phyloP scores from a whole-genome alignment of 2,329 filamentous ascomycete species.

The Grosmannia penicillata region DNA sequence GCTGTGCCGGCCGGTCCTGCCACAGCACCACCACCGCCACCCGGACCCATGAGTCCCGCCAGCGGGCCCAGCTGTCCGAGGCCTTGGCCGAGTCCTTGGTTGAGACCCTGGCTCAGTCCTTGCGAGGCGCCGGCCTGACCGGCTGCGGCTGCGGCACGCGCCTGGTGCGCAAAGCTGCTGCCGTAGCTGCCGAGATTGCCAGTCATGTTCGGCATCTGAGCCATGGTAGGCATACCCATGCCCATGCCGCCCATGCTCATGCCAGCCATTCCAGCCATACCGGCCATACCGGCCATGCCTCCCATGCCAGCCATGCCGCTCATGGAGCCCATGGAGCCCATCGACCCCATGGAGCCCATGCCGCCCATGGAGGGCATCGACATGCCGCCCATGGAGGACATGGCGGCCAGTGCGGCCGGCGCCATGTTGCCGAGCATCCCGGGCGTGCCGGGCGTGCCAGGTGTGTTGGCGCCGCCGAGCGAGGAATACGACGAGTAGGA shows the following conservation, averaged over 20 bases:
- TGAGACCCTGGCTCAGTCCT: too few relatives aligned
- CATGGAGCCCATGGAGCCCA: neutral
- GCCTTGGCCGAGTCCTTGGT: too few relatives aligned
- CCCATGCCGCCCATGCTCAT: neutral
- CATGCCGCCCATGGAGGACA: neutral
- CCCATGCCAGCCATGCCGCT: neutral
- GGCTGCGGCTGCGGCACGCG: neutral
- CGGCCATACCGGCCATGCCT: too few relatives aligned
- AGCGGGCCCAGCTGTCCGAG: too few relatives aligned
- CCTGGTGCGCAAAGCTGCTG: neutral
- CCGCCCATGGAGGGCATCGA: neutral
- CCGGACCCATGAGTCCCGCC: neutral
- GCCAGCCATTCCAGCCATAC: too few relatives aligned
- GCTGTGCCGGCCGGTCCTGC: neutral
- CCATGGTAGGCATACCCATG: neutral
- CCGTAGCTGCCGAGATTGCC: conserved; percentile 1
- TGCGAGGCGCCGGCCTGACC: neutral
- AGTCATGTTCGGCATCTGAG: neutral
- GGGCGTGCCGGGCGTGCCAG: conserved; percentile 5
- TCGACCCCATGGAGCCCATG: neutral
- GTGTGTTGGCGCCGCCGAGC: neutral
- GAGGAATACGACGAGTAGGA: neutral
- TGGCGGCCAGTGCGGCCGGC: conserved; percentile 1
- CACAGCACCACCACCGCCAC: neutral
- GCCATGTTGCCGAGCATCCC: conserved; percentile 1